Base-by-base conservation (phyloP, 768 basidiomycete genomes). In the Suillus sp. region DNA sequence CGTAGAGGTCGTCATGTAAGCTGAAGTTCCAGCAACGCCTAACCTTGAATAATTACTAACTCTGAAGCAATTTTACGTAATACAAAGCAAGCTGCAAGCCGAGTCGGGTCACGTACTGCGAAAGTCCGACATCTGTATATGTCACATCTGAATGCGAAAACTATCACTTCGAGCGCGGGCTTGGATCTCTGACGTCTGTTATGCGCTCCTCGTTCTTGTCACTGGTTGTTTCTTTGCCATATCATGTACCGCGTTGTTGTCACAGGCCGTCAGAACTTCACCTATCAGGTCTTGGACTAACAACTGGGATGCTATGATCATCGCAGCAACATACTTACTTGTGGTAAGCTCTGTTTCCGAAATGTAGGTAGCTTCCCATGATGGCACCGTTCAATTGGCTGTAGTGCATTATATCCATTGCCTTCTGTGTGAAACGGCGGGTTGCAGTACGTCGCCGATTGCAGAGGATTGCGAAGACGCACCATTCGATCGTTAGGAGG, bases 241-340 rank as follows among this genome's bases (percentile, higher is more conserved):
- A 22, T 91, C 90, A 6, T 87, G 86, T 67, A 75, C 84, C 2
- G 83, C 86, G 0, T 78, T 92, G 60, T 81, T 92, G 58, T 85
- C 86, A 0, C 91, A 93, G 71, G 90, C 91, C 0, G 86, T 90
- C 22, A 81, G 90, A 58, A 90, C 85, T 0, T 80, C 89, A 2
- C 83, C 83, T 2, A 76, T 72, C 50, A 77, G 74, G 64, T 79
- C 83, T 11, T 89, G 86, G 84, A 72, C 68, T 58, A 78, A 81
- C 37, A 93, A 92, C 74, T 80, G 85, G 80, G 86, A 93, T 72
- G 83, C 86, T 6, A 75, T 90, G 34, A 80, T 87, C 60, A 86
- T 93, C 38, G 86, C 86, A 11, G 84, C 84, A n/a, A 85, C 90
- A 0, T 93, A 93, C 72, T 78, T 82, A 69, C 70, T 88, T 10